These are phyloP conservation scores for Macrophomina pseudophaseolina DNA, from an alignment of 2,329 filamentous ascomycete genomes.

Conservation along the genomic window DNA sequence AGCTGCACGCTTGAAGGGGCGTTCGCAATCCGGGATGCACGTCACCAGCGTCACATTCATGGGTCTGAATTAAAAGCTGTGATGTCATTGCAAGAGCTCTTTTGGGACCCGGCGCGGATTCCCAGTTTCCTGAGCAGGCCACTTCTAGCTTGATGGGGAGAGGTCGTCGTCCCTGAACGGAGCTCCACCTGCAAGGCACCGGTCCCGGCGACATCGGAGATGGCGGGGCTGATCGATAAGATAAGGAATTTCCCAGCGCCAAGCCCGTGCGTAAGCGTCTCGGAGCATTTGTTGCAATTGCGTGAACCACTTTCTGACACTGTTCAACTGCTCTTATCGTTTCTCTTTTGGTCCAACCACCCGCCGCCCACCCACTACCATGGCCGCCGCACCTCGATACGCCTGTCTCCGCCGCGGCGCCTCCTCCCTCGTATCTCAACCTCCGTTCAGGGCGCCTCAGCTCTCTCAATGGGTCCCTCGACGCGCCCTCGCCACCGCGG, in stretches of 20 bases:
- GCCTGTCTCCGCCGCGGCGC: conserved; percentile 1
- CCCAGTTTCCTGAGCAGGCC: not conserved
- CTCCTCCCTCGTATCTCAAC: not conserved
- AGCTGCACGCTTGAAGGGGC: not conserved
- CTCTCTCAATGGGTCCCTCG: not conserved
- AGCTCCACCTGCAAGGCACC: not conserved
- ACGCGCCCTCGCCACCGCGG: conserved; percentile 22
- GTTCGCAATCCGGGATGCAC: no score
- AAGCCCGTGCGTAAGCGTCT: conserved; percentile 21
- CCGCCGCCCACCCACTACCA: not conserved
- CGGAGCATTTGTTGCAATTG: not conserved
- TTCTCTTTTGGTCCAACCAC: not conserved
- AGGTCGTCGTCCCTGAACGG: not conserved
- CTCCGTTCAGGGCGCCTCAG: not conserved
- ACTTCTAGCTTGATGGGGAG: not conserved
- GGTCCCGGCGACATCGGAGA: conserved; percentile 14
- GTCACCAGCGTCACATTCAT: not conserved
- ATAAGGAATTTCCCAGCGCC: conserved; percentile 1
- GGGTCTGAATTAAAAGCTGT: not conserved
- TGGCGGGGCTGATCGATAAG: conserved; percentile 6
- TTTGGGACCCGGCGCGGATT: not conserved
- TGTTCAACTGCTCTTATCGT: not conserved
- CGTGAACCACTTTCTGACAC: not conserved
- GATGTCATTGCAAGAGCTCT: not conserved
- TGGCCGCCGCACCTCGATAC: not conserved